These are phyloP conservation scores for Onygena corvina DNA, from an alignment of 2,329 filamentous ascomycete species.

Conservation along the genomic window DNA sequence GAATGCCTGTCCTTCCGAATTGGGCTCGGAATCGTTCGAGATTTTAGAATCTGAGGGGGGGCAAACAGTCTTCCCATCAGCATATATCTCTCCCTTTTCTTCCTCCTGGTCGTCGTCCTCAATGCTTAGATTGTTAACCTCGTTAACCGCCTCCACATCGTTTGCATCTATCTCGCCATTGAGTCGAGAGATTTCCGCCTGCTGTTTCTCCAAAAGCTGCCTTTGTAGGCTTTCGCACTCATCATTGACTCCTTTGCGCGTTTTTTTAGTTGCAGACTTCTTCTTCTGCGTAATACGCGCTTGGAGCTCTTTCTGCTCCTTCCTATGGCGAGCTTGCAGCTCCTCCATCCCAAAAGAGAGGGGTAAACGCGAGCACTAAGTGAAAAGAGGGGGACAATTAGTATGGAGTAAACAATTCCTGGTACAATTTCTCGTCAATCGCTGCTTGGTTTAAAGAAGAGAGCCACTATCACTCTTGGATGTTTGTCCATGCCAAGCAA, in stretches of 20 bases:
- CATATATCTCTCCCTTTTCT: constrained; percentile 2
- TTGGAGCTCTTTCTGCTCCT: constrained; percentile 79
- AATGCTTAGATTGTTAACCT: constrained; percentile 21
- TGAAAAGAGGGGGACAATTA: too few species aligned
- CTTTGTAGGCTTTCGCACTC: constrained; percentile 49
- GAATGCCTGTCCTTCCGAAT: neutral
- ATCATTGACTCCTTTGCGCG: constrained; percentile 55
- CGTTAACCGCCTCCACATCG: constrained; percentile 20
- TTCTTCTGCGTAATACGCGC: constrained; percentile 84
- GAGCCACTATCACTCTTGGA: too few species aligned
- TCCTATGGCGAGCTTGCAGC: constrained; percentile 66
- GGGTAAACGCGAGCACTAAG: too few species aligned
- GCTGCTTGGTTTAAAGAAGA: too few species aligned
- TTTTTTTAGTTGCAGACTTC: constrained; percentile 83
- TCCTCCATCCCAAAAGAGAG: constrained; percentile 52
- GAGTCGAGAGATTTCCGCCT: constrained; percentile 38
- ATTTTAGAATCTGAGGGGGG: constrained; percentile 7
- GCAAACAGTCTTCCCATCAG: neutral
- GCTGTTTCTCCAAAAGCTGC: constrained; percentile 45
- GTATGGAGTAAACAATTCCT: too few species aligned
- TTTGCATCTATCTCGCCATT: constrained; percentile 25
- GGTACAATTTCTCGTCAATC: too few species aligned
- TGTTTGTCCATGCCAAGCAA: too few species aligned
- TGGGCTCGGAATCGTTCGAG: neutral
- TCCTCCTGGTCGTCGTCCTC: constrained; percentile 13